Base-by-base conservation (phyloP, 2,329 filamentous ascomycete species). In the Colletotrichum shisoi region DNA sequence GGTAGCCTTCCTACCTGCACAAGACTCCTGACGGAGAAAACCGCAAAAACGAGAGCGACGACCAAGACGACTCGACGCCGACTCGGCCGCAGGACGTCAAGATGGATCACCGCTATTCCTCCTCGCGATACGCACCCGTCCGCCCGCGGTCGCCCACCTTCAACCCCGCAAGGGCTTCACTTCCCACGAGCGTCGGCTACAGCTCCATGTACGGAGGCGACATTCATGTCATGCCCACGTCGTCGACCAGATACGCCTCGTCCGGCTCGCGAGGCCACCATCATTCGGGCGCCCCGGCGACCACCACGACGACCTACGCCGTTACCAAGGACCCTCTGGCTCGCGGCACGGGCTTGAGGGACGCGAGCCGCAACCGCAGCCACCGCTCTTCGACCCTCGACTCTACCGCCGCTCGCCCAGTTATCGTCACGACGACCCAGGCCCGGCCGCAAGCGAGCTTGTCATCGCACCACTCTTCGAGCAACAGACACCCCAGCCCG, bases 381-480 rank as follows among this genome's bases (percentile, higher is more conserved):
- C 44, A 51, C 31, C 83, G 84, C 34, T 82, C 83, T 8, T 79
- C 82, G 1, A 85, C 84, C 1, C 69, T 86, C 27, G 87, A 89
- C 63, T 77, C 82, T 15, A 73, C 78, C 27, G 74, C 77, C 44
- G 79, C 82, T 46, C 84, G 85, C 12, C 83, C 85, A 61, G 82
- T 87, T 71, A 84, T 87, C 64, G 81, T 88, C 69, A 88, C 85
- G 21, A 85, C 85, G 5, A 82, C 81, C 34, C 80, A 84, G 64
- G 45, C 66, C n/a, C 75, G 77, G 37, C 75, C 79, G 34, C 81
- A 83, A 53, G 75, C 74, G 24, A 74, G 77, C n/a, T 73, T 76
- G 52, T 77, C 80, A 31, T 54, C 76, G 78, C 40, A 76, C 76
- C 61, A 70, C 70, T 63, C 76, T 12, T 65, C 68, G 13, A 74